Conservation (phyloP, 768 basidiomycete species). For the Boletus reticulatus region DNA sequence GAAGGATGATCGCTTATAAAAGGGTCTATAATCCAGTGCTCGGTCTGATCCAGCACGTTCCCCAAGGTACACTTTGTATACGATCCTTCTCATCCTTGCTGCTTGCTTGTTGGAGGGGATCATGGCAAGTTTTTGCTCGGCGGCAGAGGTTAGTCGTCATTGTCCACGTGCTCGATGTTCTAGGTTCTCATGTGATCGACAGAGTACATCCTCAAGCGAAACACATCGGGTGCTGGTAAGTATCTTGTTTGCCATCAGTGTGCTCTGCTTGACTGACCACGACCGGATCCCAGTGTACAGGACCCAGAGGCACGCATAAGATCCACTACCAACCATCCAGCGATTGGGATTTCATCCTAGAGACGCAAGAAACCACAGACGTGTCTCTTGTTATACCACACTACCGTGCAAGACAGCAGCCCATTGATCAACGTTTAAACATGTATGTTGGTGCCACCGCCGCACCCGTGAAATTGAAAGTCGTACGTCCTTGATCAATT, state of each 20-base stretch:
- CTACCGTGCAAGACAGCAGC: slow-evolving; percentile 73
- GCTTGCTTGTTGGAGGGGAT: slow-evolving; percentile 1
- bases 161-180: not conserved
- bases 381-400: slow-evolving; percentile 71
- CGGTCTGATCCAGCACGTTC: slow-evolving; percentile 1
- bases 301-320: slow-evolving; percentile 52
- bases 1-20: slow-evolving; percentile 8
- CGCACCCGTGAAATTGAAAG: slow-evolving; percentile 63
- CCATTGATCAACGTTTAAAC: slow-evolving; percentile 66
- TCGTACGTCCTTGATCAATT: slow-evolving; percentile 47
- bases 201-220: slow-evolving; percentile 26
- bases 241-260: not conserved
- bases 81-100: not conserved
- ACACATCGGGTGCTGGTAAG: slow-evolving; percentile 16
- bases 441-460: slow-evolving; percentile 59
- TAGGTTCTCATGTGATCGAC: slow-evolving; percentile 8
- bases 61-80: slow-evolving; percentile 1
- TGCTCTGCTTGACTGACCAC: not conserved
- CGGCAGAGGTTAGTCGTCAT: slow-evolving; percentile 25
- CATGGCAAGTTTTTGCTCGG: slow-evolving; percentile 29
- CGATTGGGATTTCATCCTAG: slow-evolving; percentile 69
- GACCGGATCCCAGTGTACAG: slow-evolving; percentile 19
- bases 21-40: slow-evolving; percentile 15
- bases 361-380: slow-evolving; percentile 52
- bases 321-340: slow-evolving; percentile 60